Conservation (phyloP, 352 stramenopile species). For the Pythium brassicae region DNA sequence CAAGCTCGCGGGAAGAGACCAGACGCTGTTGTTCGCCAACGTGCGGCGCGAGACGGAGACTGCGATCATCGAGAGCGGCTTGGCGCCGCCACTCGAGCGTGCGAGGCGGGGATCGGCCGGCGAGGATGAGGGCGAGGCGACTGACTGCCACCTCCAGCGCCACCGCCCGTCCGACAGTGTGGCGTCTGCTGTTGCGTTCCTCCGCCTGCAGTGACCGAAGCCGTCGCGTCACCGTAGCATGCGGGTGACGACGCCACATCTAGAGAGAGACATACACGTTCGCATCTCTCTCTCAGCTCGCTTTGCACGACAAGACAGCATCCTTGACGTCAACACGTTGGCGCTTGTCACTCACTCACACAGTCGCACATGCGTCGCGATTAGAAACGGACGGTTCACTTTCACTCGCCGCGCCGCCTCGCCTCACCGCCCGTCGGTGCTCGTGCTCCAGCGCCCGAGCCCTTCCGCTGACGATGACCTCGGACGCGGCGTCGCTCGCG, state of each 20-base stretch:
- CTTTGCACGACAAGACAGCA: neutral
- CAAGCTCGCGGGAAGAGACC: constrained; percentile 7
- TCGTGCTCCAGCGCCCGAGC: too few species aligned
- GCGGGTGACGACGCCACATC: too few species aligned
- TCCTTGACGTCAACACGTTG: constrained; percentile 1
- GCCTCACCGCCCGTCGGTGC: too few species aligned
- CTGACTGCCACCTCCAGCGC: neutral
- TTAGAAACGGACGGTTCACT: too few species aligned
- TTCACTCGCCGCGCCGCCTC: too few species aligned
- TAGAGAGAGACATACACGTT: too few species aligned
- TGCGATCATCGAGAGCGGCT: constrained; percentile 5
- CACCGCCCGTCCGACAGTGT: constrained; percentile 2
- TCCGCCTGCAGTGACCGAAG: neutral
- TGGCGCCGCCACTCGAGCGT: neutral
- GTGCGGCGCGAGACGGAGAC: constrained; percentile 7
- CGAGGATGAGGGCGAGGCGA: neutral
- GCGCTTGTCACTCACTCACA: too few species aligned
- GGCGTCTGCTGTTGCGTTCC: neutral
- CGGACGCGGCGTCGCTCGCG: constrained; percentile 3
- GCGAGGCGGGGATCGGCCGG: neutral
- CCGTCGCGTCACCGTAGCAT: neutral
- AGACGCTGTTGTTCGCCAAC: constrained; percentile 11
- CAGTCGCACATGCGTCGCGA: too few species aligned
- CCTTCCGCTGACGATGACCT: neutral
- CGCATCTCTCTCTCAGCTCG: too few species aligned